Conservation (phyloP, 169 alveolate species). For the Cryptosporidium sp. region DNA sequence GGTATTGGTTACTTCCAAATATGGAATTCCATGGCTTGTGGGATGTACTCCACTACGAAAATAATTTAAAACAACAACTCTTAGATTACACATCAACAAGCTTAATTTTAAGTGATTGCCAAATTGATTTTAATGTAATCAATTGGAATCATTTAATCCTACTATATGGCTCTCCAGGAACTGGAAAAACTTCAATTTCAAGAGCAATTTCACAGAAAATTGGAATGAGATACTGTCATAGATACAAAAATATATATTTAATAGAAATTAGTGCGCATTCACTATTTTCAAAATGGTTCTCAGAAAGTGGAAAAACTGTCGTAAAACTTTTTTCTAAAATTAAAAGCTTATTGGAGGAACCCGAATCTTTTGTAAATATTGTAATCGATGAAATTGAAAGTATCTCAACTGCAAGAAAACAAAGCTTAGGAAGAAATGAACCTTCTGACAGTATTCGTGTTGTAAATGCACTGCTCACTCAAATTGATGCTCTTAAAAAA, state of each 20-base stretch:
- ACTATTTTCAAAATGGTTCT: conserved; percentile 84
- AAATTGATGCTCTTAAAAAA: conserved; percentile 80
- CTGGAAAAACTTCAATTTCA: conserved; percentile 66
- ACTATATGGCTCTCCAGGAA: conserved; percentile 87
- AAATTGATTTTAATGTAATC: conserved; percentile 80
- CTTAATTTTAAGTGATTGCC: conserved; percentile 80
- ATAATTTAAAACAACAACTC: conserved; percentile 79
- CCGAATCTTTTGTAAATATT: conserved; percentile 77
- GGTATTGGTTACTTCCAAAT: conserved; percentile 83
- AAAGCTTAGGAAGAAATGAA: conserved; percentile 82
- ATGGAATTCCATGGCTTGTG: conserved; percentile 82
- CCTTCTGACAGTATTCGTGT: conserved; percentile 86
- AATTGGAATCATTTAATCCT: conserved; percentile 83
- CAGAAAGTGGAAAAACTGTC: conserved; percentile 86
- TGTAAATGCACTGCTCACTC: conserved; percentile 85
- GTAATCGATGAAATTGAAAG: conserved; percentile 87
- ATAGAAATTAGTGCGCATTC: conserved; percentile 84
- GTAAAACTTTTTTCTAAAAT: conserved; percentile 80
- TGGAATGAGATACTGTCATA: conserved; percentile 80
- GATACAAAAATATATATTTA: conserved; percentile 74
- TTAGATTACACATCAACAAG: conserved; percentile 82
- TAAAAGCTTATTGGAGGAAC: conserved; percentile 77
- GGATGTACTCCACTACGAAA: conserved; percentile 84
- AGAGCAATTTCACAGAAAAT: conserved; percentile 78
- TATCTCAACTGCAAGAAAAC: conserved; percentile 81